Conservation (phyloP, 176 grass and related monocot genomes). For the Secale cereale region DNA sequence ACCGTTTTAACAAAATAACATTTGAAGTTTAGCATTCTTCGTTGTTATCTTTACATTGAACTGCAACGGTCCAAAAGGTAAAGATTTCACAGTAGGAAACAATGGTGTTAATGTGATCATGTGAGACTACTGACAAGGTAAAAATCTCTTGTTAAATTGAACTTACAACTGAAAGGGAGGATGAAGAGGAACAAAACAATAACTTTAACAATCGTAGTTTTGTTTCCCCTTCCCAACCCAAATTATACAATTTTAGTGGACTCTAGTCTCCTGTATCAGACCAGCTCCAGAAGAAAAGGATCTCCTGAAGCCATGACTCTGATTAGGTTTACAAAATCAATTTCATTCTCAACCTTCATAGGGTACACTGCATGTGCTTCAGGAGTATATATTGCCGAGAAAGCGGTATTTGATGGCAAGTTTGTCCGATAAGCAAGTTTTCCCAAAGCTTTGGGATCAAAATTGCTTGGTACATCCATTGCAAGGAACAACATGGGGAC, state of each 20-base stretch:
- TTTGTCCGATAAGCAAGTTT: slow-evolving; percentile 61
- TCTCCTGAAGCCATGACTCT: slow-evolving; percentile 73
- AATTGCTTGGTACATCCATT: slow-evolving; percentile 76
- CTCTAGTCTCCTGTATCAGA: slow-evolving; percentile 35
- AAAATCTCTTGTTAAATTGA: slow-evolving; percentile 12
- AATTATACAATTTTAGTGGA: not conserved
- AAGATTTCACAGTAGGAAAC: not conserved
- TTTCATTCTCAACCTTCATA: slow-evolving; percentile 72
- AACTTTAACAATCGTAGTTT: slow-evolving; percentile 11
- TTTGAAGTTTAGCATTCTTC: not conserved
- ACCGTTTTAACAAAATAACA: slow-evolving; percentile 1
- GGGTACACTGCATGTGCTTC: slow-evolving; percentile 78
- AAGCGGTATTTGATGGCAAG: slow-evolving; percentile 50
- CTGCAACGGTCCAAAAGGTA: not conserved
- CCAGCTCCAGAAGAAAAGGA: slow-evolving; percentile 77
- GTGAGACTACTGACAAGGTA: not conserved
- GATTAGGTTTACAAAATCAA: slow-evolving; percentile 81
- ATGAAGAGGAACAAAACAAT: slow-evolving; percentile 9
- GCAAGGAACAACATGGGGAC: slow-evolving; percentile 83
- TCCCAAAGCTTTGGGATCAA: slow-evolving; percentile 71
- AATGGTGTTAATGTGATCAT: not conserved
- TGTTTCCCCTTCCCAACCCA: slow-evolving; percentile 17
- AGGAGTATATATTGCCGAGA: slow-evolving; percentile 61
- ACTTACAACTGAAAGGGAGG: slow-evolving; percentile 32
- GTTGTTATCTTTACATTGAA: not conserved